Evolutionary conservation across 1,284 basidiomycete species (phyloP), one percentile per base, ranked within the genome.

Genomic region (Cystobasidium sp.): DNA sequence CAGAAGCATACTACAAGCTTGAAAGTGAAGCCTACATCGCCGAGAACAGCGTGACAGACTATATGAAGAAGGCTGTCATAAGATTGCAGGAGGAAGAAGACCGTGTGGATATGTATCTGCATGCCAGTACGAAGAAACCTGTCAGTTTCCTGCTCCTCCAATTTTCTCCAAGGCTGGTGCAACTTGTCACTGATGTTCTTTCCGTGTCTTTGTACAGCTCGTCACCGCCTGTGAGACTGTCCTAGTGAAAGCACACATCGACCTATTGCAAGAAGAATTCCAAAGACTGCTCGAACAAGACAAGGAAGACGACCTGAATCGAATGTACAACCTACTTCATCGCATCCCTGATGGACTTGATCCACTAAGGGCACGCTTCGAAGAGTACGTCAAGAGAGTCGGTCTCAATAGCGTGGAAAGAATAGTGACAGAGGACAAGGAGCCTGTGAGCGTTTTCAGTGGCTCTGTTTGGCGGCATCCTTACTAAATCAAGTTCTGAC

Each of bases 1-100:
- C 96, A 0, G 91, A 94, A 83, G 86, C 88, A 65, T 98, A 94
- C 85, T 99, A 99, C 86, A 89, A 88, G 77, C 86, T 90, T 76
- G 96, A 99, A 83, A 96, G 93, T 1, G 89, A 93, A 76, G 87
- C 90, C 1, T 99, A 96, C 86, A 88, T 98, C 39, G 89, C 90
- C 1, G 89, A 91, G 80, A 96, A 95, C 83, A 91, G 88, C 59
- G 92, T 98, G 46, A 92, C 94, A 31, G 97, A 99, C 82, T 99
- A 99, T 83, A 88, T 99, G 83, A 94, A 91, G 86, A 96, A 94
- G 84, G 97, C 94, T 1, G 95, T 98, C 81, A 90, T 90, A 79
- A 88, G 97, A 41, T 84, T 99, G 74, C 88, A 89, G 75, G 96
- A 99, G 83, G 97, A 99, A 82, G 93, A 96, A 82, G 92, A 96